These are phyloP conservation scores for Kazachstania sp. DNA, from an alignment of 1,139 yeast species.

Conservation along the genomic window DNA sequence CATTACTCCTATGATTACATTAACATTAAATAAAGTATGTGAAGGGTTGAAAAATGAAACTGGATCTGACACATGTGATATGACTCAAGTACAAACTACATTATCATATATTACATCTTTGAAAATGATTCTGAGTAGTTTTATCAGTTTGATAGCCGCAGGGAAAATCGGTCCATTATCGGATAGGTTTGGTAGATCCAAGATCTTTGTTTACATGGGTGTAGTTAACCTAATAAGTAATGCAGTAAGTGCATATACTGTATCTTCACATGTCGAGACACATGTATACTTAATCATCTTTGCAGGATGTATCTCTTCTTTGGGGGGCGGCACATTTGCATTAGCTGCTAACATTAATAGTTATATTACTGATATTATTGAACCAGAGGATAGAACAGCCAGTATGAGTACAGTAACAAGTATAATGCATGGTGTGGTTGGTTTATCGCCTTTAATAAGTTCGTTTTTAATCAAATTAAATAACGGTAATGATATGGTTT, in stretches of 20 bases:
- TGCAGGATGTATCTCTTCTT: conserved; percentile 6
- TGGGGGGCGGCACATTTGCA: conserved; percentile 43
- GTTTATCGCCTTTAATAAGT: conserved; percentile 49
- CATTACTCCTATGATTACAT: conserved; percentile 26
- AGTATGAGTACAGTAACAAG: conserved; percentile 46
- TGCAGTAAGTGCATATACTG: conserved; percentile 6
- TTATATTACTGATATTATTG: conserved; percentile 50
- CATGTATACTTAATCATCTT: conserved; percentile 10
- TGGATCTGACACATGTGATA: conserved; percentile 8
- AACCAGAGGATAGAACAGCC: conserved; percentile 41
- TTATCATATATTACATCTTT: conserved; percentile 20
- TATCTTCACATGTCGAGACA: conserved; percentile 11
- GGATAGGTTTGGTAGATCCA: conserved; percentile 51
- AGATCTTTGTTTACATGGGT: conserved; percentile 11
- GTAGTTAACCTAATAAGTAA: conserved; percentile 10
- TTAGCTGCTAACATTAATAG: conserved; percentile 44
- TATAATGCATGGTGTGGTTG: conserved; percentile 42
- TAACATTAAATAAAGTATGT: conserved; percentile 29
- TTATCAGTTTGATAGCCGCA: conserved; percentile 20
- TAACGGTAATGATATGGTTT: conserved; percentile 17
- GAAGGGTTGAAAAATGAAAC: conserved; percentile 9
- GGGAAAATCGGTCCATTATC: conserved; percentile 46
- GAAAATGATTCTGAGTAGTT: conserved; percentile 15
- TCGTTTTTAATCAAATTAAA: conserved; percentile 31
- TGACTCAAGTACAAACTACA: conserved; percentile 29